Conservation (phyloP, 495 filamentous ascomycete species). For the Neurospora tetrasperma region DNA sequence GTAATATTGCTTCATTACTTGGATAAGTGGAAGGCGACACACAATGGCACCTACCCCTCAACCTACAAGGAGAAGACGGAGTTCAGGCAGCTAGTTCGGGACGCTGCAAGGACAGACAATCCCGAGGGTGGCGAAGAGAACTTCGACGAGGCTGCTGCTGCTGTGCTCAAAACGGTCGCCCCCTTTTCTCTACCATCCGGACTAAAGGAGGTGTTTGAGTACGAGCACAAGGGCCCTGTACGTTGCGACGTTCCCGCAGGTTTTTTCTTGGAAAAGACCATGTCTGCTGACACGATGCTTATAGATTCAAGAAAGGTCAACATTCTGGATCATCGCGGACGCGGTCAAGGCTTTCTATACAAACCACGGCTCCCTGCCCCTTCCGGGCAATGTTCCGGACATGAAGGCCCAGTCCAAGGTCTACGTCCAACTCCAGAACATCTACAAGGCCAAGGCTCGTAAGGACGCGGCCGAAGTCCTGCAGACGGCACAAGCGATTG, state of each 20-base stretch:
- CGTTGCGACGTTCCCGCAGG: constrained; percentile 7
- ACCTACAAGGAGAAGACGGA: constrained; percentile 81
- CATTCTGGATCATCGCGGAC: constrained; percentile 85
- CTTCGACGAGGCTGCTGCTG: constrained; percentile 82
- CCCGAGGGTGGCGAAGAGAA: constrained; percentile 93
- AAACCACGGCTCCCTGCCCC: constrained; percentile 59
- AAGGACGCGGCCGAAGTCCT: constrained; percentile 71
- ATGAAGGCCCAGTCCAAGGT: constrained; percentile 95
- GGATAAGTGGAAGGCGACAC: constrained; percentile 65
- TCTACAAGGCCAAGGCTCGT: constrained; percentile 86
- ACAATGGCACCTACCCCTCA: constrained; percentile 57
- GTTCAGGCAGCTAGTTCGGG: constrained; percentile 59
- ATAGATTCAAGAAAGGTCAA: constrained; percentile 34
- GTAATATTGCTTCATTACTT: constrained; percentile 79
- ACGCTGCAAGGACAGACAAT: constrained; percentile 57
- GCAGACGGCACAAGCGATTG: constrained; percentile 49
- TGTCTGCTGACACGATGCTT: constrained; percentile 9
- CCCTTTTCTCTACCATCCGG: constrained; percentile 51
- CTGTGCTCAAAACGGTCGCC: constrained; percentile 71
- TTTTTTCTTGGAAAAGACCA: constrained; percentile 5
- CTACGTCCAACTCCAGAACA: constrained; percentile 84
- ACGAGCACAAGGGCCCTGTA: constrained; percentile 40
- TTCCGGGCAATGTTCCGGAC: constrained; percentile 84
- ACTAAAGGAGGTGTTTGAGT: constrained; percentile 68
- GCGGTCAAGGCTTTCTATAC: constrained; percentile 68